Conservation (phyloP, 805 yeast species). For the Candida silvatica region DNA sequence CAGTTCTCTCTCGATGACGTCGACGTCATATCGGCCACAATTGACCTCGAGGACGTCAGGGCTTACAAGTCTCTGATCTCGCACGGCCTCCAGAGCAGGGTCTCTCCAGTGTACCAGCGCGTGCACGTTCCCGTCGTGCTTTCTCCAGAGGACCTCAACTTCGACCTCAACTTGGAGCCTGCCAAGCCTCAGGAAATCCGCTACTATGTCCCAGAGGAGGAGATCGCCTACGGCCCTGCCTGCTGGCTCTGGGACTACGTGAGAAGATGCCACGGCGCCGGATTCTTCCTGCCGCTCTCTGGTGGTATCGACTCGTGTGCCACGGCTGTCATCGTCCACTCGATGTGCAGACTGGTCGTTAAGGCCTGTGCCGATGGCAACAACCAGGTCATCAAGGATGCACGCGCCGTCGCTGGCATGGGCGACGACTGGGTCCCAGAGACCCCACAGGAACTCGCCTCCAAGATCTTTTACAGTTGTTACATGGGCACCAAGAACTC, state of each 20-base stretch:
- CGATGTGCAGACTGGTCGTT: conserved; percentile 86
- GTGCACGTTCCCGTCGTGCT: conserved; percentile 57
- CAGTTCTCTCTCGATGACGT: conserved; percentile 89
- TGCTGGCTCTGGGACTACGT: conserved; percentile 99
- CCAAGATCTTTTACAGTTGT: conserved; percentile 73
- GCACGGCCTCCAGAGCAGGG: conserved; percentile 62
- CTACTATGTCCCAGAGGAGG: conserved; percentile 86
- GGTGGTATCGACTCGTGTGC: conserved; percentile 99
- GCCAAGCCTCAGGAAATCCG: conserved; percentile 39
- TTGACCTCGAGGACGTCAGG: conserved; percentile 87
- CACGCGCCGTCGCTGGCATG: conserved; percentile 55
- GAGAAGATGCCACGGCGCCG: conserved; percentile 83
- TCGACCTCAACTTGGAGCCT: conserved; percentile 57
- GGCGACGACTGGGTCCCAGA: conserved; percentile 53
- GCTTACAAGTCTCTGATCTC: conserved; percentile 67
- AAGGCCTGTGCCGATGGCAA: conserved; percentile 63
- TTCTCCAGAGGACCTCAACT: conserved; percentile 49
- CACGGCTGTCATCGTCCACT: conserved; percentile 87
- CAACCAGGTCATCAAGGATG: conserved; percentile 69
- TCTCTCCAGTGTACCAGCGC: conserved; percentile 37
- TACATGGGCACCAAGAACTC: conserved; percentile 97
- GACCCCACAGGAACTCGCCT: conserved; percentile 69
- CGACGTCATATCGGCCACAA: conserved; percentile 92
- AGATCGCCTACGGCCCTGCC: conserved; percentile 96
- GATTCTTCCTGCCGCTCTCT: conserved; percentile 86